Evolutionary conservation across 2,329 filamentous ascomycete species (phyloP).

Genomic region (Epichloe aotearoae): DNA sequence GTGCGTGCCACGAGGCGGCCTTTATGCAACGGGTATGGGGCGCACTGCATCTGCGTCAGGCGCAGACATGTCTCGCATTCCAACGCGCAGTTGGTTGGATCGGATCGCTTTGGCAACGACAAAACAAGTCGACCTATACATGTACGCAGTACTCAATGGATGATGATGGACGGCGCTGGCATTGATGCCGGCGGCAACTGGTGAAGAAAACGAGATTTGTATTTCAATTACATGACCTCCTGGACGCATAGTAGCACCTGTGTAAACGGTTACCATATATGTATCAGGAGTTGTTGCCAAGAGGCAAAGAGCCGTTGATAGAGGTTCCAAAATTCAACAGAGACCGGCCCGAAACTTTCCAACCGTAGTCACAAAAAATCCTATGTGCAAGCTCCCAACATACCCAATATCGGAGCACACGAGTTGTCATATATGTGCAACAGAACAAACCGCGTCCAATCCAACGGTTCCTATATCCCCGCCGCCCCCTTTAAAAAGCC

Average conservation of each 20-base stretch:
- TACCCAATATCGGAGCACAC: slow-evolving; percentile 11
- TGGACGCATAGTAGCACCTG: neutral
- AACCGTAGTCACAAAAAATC: slow-evolving; percentile 14
- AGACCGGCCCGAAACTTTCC: slow-evolving; percentile 3
- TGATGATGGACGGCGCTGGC: neutral
- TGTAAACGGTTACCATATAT: neutral
- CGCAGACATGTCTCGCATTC: slow-evolving; percentile 9
- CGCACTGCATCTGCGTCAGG: neutral
- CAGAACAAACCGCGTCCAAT: neutral
- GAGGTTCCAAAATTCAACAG: neutral
- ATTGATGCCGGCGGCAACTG: no score
- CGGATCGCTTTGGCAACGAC: neutral
- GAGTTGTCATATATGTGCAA: slow-evolving; percentile 1
- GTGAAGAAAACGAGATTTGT: neutral
- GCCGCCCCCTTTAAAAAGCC: slow-evolving; percentile 27
- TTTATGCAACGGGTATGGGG: neutral
- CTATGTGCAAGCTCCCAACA: slow-evolving; percentile 15
- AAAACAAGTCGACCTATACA: neutral
- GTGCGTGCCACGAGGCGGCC: neutral
- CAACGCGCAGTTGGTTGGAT: slow-evolving; percentile 3
- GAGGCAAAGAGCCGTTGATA: neutral
- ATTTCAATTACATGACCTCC: neutral
- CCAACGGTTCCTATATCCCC: neutral
- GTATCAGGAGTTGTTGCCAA: neutral
- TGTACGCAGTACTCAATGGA: neutral